phyloP scores from a whole-genome alignment of 192 early-diverging fungal genomes.

The Umbelopsis sp. region DNA sequence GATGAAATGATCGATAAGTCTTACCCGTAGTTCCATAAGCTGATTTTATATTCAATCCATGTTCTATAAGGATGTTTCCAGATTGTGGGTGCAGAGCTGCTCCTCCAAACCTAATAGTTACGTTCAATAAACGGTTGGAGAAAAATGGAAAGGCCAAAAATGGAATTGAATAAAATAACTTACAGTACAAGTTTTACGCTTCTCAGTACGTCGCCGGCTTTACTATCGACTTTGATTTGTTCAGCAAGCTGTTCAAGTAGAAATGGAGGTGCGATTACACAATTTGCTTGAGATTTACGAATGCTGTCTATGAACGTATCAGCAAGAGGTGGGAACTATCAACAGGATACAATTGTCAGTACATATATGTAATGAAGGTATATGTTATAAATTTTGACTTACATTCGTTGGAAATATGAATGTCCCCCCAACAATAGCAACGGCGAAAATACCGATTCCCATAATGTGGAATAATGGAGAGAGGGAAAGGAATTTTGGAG shows the following conservation, averaged over 20 bases:
- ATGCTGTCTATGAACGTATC: background rate
- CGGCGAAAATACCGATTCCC: background rate
- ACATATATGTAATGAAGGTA: background rate
- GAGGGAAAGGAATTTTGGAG: background rate
- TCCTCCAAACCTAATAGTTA: background rate
- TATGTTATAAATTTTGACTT: background rate
- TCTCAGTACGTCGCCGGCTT: background rate
- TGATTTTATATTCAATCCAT: conserved; percentile 3
- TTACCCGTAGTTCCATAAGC: conserved; percentile 23
- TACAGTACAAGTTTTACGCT: background rate
- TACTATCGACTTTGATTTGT: background rate
- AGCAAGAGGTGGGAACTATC: background rate
- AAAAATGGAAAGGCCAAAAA: too few relatives aligned
- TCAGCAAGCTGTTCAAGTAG: background rate
- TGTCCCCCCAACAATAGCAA: background rate
- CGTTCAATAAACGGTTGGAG: too few relatives aligned
- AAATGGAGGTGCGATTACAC: background rate
- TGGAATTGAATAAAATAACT: background rate
- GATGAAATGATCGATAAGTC: too few relatives aligned
- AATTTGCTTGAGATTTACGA: background rate
- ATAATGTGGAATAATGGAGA: conserved; percentile 5
- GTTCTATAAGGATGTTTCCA: background rate
- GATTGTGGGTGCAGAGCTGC: conserved; percentile 17
- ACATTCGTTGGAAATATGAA: conserved; percentile 18
- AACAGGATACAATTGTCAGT: background rate